phyloP scores from a whole-genome alignment of 805 yeast genomes.

The Nakazawaea ishiwadae region DNA sequence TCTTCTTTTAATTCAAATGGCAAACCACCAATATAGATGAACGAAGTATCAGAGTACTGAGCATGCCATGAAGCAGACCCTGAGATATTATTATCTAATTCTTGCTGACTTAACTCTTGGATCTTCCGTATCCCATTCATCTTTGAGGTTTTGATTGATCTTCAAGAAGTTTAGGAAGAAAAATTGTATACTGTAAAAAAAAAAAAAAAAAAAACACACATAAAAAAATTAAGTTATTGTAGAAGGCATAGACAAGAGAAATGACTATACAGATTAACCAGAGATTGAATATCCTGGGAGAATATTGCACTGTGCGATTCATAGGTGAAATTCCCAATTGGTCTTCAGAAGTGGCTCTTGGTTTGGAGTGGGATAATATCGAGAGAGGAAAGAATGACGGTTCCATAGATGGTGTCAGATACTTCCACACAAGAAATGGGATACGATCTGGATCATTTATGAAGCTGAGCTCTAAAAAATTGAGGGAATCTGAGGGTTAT shows the following conservation, averaged over 20 bases:
- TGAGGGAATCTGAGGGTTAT: slow-evolving; percentile 21
- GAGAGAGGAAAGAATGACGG: slow-evolving; percentile 75
- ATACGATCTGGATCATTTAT: slow-evolving; percentile 59
- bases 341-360: slow-evolving; percentile 54
- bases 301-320: slow-evolving; percentile 59
- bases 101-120: slow-evolving; percentile 58
- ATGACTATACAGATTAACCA: slow-evolving; percentile 11
- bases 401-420: slow-evolving; percentile 40
- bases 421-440: slow-evolving; percentile 41
- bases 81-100: slow-evolving; percentile 55
- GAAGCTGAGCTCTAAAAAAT: slow-evolving; percentile 33
- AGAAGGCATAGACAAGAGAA: no score
- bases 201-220: not conserved
- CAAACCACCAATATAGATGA: slow-evolving; percentile 71
- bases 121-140: slow-evolving; percentile 31
- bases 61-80: slow-evolving; percentile 83
- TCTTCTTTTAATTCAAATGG: slow-evolving; percentile 63
- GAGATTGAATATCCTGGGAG: slow-evolving; percentile 32
- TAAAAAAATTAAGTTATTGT: not conserved
- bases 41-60: slow-evolving; percentile 74
- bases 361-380: slow-evolving; percentile 83
- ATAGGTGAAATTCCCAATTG: slow-evolving; percentile 61
- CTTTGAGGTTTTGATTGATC: not conserved
- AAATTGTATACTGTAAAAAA: no score
- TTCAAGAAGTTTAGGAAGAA: no score